A percentile compares a stretch with the other conserved stretches of the same genome.
These are phyloP conservation scores for Leccinum longicurvipes DNA, from an alignment of 768 basidiomycete genomes.

Conservation along the genomic window DNA sequence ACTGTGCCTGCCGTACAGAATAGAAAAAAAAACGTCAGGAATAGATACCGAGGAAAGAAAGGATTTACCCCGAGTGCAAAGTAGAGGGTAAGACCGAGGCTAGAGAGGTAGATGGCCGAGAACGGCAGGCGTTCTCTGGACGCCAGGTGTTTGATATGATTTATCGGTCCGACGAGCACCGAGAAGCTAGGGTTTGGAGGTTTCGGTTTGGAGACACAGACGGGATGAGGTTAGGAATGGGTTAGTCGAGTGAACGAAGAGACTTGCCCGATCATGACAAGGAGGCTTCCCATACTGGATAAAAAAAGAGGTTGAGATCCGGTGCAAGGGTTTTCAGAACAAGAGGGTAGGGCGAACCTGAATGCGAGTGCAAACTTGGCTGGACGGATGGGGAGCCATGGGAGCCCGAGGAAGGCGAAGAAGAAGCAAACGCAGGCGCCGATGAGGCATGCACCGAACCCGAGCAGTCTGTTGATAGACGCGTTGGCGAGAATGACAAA, in stretches of 20 bases:
- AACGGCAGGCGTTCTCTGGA: slow-evolving; percentile 85
- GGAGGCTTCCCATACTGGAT: slow-evolving; percentile 73
- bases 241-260: background rate
- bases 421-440: slow-evolving; percentile 94
- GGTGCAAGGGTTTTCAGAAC: background rate
- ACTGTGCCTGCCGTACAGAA: slow-evolving; percentile 53
- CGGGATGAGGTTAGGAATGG: background rate
- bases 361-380: slow-evolving; percentile 90
- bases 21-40: background rate
- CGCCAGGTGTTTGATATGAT: slow-evolving; percentile 85
- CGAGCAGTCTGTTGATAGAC: slow-evolving; percentile 61
- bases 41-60: background rate
- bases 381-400: slow-evolving; percentile 67
- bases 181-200: slow-evolving; percentile 52
- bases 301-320: background rate
- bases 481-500: background rate
- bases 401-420: slow-evolving; percentile 80
- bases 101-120: slow-evolving; percentile 76
- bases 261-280: slow-evolving; percentile 93
- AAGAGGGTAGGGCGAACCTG: slow-evolving; percentile 41
- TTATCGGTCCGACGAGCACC: slow-evolving; percentile 84
- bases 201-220: background rate
- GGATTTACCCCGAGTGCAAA: slow-evolving; percentile 76
- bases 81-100: slow-evolving; percentile 83
- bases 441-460: slow-evolving; percentile 84